phyloP scores from a whole-genome alignment of 192 early-diverging fungal species.

The Diversispora eburnea region DNA sequence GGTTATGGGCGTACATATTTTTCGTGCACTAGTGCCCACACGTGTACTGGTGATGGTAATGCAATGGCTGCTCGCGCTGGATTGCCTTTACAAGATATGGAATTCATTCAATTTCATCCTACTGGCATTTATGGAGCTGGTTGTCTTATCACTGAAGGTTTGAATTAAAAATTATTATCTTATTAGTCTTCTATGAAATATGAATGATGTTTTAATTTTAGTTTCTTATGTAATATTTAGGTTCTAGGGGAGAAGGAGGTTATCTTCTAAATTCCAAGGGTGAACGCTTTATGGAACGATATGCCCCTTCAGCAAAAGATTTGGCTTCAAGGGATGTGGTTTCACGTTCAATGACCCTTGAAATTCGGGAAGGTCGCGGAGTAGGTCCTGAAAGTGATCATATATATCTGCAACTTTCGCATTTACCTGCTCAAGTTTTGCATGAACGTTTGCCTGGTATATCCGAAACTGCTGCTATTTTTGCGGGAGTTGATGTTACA shows the following conservation, averaged over 20 bases:
- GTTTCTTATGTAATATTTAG: not conserved
- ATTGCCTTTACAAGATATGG: conserved; percentile 95
- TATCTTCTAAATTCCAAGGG: conserved; percentile 93
- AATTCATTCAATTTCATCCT: conserved; percentile 99
- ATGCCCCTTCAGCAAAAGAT: conserved; percentile 98
- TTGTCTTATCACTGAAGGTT: conserved; percentile 94
- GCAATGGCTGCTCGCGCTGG: conserved; percentile 98
- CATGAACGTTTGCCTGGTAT: conserved; percentile 95
- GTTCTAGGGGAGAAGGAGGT: conserved; percentile 94
- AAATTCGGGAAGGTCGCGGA: conserved; percentile 96
- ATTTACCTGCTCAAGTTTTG: conserved; percentile 88
- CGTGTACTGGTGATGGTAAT: conserved; percentile 98
- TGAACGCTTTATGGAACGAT: conserved; percentile 99
- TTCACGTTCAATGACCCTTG: conserved; percentile 97
- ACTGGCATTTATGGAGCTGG: conserved; percentile 99
- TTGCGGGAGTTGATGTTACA: conserved; percentile 98
- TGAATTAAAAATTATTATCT: not conserved
- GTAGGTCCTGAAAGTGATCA: conserved; percentile 95
- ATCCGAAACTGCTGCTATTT: conserved; percentile 98
- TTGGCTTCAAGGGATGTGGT: conserved; percentile 98
- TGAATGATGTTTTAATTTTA: not conserved
- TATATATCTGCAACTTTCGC: conserved; percentile 93
- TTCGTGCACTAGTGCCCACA: conserved; percentile 96
- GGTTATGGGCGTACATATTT: conserved; percentile 99
- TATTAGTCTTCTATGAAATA: not conserved